These are phyloP conservation scores for Paramecium primaurelia DNA, from an alignment of 73 alveolate species.

Conservation along the genomic window DNA sequence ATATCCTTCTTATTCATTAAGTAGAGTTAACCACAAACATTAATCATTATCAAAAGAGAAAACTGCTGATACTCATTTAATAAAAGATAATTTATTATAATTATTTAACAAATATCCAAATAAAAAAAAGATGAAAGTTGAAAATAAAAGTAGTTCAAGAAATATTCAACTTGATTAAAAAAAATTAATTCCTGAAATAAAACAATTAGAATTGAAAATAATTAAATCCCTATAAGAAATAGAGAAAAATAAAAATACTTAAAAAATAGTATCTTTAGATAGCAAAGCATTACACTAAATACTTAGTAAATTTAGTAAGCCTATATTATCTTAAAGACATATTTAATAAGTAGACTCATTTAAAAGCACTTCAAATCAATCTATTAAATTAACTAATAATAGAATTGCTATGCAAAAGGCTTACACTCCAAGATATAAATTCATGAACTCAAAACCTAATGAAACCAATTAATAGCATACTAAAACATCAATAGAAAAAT, in stretches of 20 bases:
- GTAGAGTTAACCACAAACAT: background rate
- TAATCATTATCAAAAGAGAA: background rate
- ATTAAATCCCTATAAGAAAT: background rate
- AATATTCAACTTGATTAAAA: background rate
- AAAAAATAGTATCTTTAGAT: slow-evolving; percentile 18
- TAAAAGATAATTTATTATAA: background rate
- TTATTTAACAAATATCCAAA: background rate
- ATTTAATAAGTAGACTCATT: background rate
- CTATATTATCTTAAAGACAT: background rate
- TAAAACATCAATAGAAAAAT: background rate
- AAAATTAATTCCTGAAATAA: background rate
- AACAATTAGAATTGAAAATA: background rate
- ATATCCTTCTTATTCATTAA: background rate
- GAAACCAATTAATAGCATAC: background rate
- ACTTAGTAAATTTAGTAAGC: slow-evolving; percentile 8
- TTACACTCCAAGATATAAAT: slow-evolving; percentile 15
- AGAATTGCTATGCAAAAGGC: background rate
- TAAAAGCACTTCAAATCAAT: background rate
- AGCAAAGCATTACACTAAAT: background rate
- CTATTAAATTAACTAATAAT: background rate
- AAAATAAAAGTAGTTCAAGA: background rate
- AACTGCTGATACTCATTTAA: background rate
- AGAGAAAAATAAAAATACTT: background rate
- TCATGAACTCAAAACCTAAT: background rate
- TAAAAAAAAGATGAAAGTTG: background rate